Base-by-base conservation (phyloP, 2,329 filamentous ascomycete genomes). In the Fusarium sp. region DNA sequence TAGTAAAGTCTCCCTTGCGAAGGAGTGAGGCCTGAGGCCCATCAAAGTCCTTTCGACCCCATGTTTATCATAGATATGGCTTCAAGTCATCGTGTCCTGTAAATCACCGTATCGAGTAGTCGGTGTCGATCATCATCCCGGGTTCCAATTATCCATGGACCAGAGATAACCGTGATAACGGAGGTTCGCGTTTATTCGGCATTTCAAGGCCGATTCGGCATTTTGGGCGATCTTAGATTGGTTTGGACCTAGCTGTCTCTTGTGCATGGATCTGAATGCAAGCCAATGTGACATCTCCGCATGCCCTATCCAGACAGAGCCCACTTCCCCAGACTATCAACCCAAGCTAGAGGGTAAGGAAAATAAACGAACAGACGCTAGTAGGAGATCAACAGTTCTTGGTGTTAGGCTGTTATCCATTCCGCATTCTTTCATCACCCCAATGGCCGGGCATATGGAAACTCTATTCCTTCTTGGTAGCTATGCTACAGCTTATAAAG, bases 381-480 rank as follows among this genome's bases (percentile, higher is more conserved):
- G 6, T 19, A 29, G 10, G 3, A 29, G 44, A 46, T 46, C 44
- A 46, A 10, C 25, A 29, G 14, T 46, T 12, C 19, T 46, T 11
- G 44, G 44, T 29, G 44, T 29, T 9, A 35, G 33, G 33, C 9
- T 18, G 33, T 7, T 16, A 46, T 4, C 19, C 14, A 15, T 8
- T 46, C 6, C 19, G 14, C 19, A 21, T 25, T 29, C 11, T 45
- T 21, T 21, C 19, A 21, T 29, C 25, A n/a, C 44, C 44, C 25
- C 4, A 14, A 29, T 5, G 23, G 44, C 19, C 39, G 64, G 64
- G 58, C 64, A 41, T 64, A 52, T 33, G 49, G 58, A 31, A 57
- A 37, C 44, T 45, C 39, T 63, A 29, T 51, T 49, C 2, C 12
- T 15, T 2, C 16, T 7, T 10, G 4, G 6, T 66, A 25, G 18